phyloP scores from a whole-genome alignment of 1,284 basidiomycete species.

The Trametes pubescens region DNA sequence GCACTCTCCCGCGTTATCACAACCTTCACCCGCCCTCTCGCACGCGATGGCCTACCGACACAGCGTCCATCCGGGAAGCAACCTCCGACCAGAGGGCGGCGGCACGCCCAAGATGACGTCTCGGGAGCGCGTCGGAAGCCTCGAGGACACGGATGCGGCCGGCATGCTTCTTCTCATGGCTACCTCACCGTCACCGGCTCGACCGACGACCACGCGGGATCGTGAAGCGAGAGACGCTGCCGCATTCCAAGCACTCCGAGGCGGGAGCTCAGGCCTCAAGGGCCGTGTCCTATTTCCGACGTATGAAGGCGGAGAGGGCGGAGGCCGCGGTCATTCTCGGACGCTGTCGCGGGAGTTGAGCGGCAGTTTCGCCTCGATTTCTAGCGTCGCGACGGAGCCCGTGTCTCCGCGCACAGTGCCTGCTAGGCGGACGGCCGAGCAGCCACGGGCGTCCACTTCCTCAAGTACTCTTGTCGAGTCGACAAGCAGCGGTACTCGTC shows the following conservation, averaged over 20 bases:
- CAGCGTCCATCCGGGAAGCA: conserved; percentile 34
- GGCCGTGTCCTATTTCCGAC: conserved; percentile 73
- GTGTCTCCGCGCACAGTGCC: conserved; percentile 32
- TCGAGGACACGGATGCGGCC: conserved; percentile 74
- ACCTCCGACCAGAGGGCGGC: conserved; percentile 31
- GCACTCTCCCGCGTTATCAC: conserved; percentile 30
- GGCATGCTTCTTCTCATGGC: conserved; percentile 82
- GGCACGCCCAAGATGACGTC: conserved; percentile 42
- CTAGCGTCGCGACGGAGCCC: conserved; percentile 38
- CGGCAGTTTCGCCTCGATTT: conserved; percentile 42
- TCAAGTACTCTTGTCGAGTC: conserved; percentile 12
- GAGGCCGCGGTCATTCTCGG: conserved; percentile 30
- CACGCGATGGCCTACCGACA: conserved; percentile 30
- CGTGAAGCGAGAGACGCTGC: conserved; percentile 61
- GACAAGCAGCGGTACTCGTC: conserved; percentile 10
- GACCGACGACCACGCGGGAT: conserved; percentile 53
- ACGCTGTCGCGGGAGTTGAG: conserved; percentile 42
- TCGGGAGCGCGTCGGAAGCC: conserved; percentile 34
- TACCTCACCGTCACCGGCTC: conserved; percentile 81
- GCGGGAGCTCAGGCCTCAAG: conserved; percentile 55
- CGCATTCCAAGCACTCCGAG: conserved; percentile 62
- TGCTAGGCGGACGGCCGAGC: conserved; percentile 18
- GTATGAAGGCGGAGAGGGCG: conserved; percentile 41
- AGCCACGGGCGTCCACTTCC: conserved; percentile 4
- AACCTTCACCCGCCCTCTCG: conserved; percentile 29